Base-by-base conservation (phyloP, 2,329 filamentous ascomycete genomes). In the Cadophora gregata region DNA sequence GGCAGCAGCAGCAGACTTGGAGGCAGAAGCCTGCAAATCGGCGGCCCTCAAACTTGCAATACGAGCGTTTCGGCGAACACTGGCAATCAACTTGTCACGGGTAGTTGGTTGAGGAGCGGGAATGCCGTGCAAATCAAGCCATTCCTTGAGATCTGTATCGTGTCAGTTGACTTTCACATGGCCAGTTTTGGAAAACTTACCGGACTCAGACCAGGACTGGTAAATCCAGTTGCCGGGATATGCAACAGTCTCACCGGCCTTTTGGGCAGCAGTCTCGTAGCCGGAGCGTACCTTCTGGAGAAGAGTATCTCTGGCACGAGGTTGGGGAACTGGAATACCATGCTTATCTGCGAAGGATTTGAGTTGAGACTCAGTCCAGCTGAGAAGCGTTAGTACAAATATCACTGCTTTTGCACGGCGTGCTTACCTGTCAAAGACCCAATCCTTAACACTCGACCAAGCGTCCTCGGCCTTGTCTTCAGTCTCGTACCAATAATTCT, bases 181-280 rank as follows among this genome's bases (percentile, higher is more conserved):
- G 4, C 36, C 4, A 19, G 16, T 10, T 38, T 3, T 16, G 6
- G 14, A 24, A 29, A 58, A 66, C 70, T 59, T 70, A 77, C 75
- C 75, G 71, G 94, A 97, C 71, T 97, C 81, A 62, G 92, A 90
- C 96, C 96, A 99, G 8, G 90, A 85, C 68, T 89, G 86, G 77
- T 97, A 99, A 51, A 98, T 83, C 96, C 96, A 98, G 81, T 97
- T 88, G 47, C 96, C 96, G 38, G 96, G 96, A 77, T 98, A 98
- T n/a, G 88, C 81, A 62, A 87, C 82, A 16, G 93, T 90, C 80
- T 97, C 90, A 68, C 92, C 92, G 12, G 79, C 78, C 79, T 88
- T 89, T 79, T 93, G 89, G 19, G 95, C 93, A 65, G 89, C 80
- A 1, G 86, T 80, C 73, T 97, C 92, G 77, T 97, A 98, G 80